phyloP scores from a whole-genome alignment of 2,329 filamentous ascomycete genomes.

The Scytalidium sp. region DNA sequence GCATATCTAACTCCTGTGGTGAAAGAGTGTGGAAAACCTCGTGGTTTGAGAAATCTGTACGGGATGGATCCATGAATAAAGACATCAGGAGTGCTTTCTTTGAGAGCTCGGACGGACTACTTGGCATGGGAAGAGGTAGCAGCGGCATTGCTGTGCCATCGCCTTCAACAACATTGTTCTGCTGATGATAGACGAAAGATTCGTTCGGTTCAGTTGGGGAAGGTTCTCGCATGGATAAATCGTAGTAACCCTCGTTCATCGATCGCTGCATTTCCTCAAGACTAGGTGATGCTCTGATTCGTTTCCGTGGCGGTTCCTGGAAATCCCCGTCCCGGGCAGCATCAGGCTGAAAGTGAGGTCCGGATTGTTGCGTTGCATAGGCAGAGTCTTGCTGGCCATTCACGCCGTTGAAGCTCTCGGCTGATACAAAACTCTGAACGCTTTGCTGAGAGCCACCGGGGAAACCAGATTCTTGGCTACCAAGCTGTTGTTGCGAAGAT shows the following conservation, averaged over 20 bases:
- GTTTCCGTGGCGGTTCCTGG: conserved; percentile 79
- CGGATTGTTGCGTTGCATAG: conserved; percentile 57
- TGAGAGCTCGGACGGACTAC: conserved; percentile 65
- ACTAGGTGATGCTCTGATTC: conserved; percentile 57
- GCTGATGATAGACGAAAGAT: conserved; percentile 63
- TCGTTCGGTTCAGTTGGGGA: conserved; percentile 80
- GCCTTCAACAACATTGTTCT: conserved; percentile 42
- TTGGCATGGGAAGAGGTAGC: conserved; percentile 60
- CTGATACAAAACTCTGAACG: conserved; percentile 67
- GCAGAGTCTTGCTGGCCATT: conserved; percentile 57
- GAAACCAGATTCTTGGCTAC: conserved; percentile 61
- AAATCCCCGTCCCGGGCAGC: conserved; percentile 46
- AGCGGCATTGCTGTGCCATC: conserved; percentile 58
- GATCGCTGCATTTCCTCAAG: conserved; percentile 38
- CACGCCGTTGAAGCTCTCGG: conserved; percentile 63
- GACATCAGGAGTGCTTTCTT: conserved; percentile 81
- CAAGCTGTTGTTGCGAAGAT: conserved; percentile 64
- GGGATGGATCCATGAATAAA: conserved; percentile 73
- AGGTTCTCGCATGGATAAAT: conserved; percentile 54
- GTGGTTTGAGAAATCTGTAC: conserved; percentile 69
- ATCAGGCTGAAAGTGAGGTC: conserved; percentile 32
- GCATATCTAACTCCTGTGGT: conserved; percentile 82
- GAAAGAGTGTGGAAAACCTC: conserved; percentile 74
- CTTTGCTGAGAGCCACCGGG: conserved; percentile 82
- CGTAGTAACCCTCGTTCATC: conserved; percentile 38